Evolutionary conservation across 2,329 filamentous ascomycete species (phyloP).

Genomic region (Colletotrichum destructivum): DNA sequence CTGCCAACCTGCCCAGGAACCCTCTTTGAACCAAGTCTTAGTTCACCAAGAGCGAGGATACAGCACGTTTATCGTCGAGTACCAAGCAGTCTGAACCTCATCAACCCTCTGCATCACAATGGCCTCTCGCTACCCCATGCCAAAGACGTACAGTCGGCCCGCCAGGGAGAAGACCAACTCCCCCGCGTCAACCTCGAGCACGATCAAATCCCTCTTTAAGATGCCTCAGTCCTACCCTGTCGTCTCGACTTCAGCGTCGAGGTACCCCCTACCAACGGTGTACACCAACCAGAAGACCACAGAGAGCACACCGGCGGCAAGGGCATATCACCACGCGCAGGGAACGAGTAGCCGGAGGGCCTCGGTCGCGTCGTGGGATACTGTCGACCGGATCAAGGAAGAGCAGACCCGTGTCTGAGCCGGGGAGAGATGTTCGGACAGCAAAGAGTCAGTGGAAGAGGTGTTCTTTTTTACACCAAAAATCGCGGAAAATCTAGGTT

Average conservation of each 20-base stretch:
- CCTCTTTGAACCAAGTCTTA: neutral
- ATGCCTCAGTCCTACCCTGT: neutral
- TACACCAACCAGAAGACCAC: neutral
- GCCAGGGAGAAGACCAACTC: neutral
- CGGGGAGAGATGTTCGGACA: neutral
- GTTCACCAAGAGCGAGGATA: neutral
- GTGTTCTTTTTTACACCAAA: too few relatives aligned
- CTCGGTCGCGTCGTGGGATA: conserved; percentile 23
- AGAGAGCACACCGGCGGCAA: neutral
- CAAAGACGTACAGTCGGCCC: conserved; percentile 8
- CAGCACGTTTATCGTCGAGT: neutral
- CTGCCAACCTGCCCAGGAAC: too few relatives aligned
- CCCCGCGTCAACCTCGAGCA: neutral
- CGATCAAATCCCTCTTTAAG: conserved; percentile 23
- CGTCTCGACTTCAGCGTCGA: neutral
- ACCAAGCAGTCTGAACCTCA: neutral
- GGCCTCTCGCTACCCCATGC: conserved; percentile 31
- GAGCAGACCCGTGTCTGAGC: neutral
- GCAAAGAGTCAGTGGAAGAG: neutral
- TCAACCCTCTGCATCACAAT: neutral
- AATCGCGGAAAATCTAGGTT: too few relatives aligned
- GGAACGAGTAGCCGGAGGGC: neutral
- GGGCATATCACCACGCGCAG: neutral
- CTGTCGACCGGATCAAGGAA: conserved; percentile 25
- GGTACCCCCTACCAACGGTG: conserved; percentile 8